Percentiles rank a stretch among this genome's conserved stretches.
Evolutionary conservation across 2,329 filamentous ascomycete genomes (phyloP).

Genomic region (Cryoendolithus antarcticus): DNA sequence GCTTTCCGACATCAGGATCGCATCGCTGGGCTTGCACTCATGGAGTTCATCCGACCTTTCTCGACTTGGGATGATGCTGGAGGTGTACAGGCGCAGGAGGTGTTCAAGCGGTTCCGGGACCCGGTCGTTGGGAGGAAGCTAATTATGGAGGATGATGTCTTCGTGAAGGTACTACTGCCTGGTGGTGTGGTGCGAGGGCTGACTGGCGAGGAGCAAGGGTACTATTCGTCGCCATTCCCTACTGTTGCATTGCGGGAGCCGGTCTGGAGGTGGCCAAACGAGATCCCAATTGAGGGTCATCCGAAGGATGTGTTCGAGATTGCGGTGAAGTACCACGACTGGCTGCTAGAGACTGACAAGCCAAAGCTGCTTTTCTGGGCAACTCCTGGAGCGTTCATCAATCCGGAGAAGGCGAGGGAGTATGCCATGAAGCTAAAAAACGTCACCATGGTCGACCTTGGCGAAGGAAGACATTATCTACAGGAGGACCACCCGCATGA

Average conservation of each 20-base stretch:
- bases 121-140: not conserved
- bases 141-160: not conserved
- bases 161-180: not conserved
- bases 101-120: not conserved
- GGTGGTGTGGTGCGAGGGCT: not conserved
- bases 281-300: not conserved
- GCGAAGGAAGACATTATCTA: not conserved
- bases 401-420: not conserved
- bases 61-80: slow-evolving; percentile 2
- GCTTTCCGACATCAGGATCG: not conserved
- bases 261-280: no score
- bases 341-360: not conserved
- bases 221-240: not conserved
- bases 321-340: not conserved
- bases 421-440: not conserved
- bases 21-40: slow-evolving; percentile 1
- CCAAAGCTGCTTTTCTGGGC: not conserved
- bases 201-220: not conserved
- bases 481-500: not conserved
- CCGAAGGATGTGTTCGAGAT: not conserved
- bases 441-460: not conserved
- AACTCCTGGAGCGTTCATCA: not conserved
- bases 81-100: not conserved
- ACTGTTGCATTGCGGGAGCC: no score
- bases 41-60: slow-evolving; percentile 3